Evolutionary conservation across 768 basidiomycete species (phyloP).

Genomic region (Macrolepiota fuliginosa): DNA sequence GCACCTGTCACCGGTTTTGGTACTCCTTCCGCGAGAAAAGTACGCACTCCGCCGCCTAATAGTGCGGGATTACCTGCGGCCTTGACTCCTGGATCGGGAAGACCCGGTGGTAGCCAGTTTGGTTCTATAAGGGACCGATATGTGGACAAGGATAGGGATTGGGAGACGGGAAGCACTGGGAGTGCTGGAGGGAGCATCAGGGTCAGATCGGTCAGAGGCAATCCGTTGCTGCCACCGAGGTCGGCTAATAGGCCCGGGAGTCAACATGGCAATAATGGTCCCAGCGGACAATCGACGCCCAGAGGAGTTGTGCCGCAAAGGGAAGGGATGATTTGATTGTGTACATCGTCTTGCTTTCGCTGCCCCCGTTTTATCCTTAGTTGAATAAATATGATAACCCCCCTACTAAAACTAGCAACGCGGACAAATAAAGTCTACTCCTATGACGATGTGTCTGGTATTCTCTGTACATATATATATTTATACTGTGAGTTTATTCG

Average conservation of each 20-base stretch:
- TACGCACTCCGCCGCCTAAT: slow-evolving; percentile 10
- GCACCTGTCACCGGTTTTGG: neutral
- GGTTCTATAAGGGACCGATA: slow-evolving; percentile 16
- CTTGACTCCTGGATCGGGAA: neutral
- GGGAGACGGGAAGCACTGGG: slow-evolving; percentile 27
- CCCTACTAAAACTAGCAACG: neutral
- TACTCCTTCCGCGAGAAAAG: slow-evolving; percentile 25
- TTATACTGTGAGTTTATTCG: neutral
- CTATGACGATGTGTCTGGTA: too few species aligned
- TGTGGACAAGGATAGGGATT: slow-evolving; percentile 17
- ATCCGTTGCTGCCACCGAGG: slow-evolving; percentile 46
- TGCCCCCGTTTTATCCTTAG: neutral
- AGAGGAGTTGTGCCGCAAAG: slow-evolving; percentile 52
- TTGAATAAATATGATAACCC: neutral
- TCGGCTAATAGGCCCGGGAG: slow-evolving; percentile 68
- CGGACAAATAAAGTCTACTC: too few species aligned
- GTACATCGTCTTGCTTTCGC: neutral
- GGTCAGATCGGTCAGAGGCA: slow-evolving; percentile 25
- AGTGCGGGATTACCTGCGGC: neutral
- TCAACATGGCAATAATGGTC: slow-evolving; percentile 29
- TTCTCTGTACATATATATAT: too few species aligned
- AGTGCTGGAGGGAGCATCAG: slow-evolving; percentile 43
- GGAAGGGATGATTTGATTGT: slow-evolving; percentile 59
- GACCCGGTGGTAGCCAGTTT: neutral
- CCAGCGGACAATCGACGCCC: slow-evolving; percentile 29